Evolutionary conservation across 140 eudicot genomes (phyloP).

Genomic region (Senecio squalidus): DNA sequence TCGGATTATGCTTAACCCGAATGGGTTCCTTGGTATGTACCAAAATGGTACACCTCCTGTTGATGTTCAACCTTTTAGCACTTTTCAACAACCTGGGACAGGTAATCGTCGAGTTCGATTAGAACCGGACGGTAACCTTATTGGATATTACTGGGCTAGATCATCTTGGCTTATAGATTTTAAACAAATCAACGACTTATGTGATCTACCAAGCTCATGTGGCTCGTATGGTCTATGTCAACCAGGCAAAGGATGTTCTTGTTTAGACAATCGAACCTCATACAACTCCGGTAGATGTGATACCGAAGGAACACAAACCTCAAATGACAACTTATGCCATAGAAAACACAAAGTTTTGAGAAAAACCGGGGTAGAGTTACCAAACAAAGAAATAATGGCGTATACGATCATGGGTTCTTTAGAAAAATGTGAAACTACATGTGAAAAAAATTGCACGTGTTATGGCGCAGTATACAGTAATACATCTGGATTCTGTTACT

Average conservation of each 20-base stretch:
- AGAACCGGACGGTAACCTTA: constrained; percentile 77
- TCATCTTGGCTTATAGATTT: constrained; percentile 75
- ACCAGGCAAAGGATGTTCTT: constrained; percentile 68
- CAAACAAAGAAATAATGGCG: constrained; percentile 59
- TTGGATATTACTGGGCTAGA: constrained; percentile 79
- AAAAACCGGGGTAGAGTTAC: constrained; percentile 55
- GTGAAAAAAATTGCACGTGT: constrained; percentile 62
- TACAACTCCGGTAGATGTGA: constrained; percentile 30
- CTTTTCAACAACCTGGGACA: constrained; percentile 57
- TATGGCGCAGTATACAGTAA: constrained; percentile 94
- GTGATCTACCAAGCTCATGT: constrained; percentile 78
- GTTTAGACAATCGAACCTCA: constrained; percentile 47
- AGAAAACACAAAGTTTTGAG: constrained; percentile 31
- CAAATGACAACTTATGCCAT: constrained; percentile 47
- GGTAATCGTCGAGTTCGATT: constrained; percentile 62
- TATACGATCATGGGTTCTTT: constrained; percentile 40
- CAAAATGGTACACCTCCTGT: constrained; percentile 65
- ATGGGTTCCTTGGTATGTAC: constrained; percentile 79
- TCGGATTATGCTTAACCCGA: constrained; percentile 35
- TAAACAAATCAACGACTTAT: constrained; percentile 44
- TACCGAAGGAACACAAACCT: not conserved
- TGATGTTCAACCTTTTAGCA: constrained; percentile 68
- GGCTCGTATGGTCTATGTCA: constrained; percentile 75
- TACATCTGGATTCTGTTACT: constrained; percentile 89
- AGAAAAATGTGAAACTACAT: constrained; percentile 57